Conservation (phyloP, 2,329 filamentous ascomycete genomes). For the Seiridium cupressi region DNA sequence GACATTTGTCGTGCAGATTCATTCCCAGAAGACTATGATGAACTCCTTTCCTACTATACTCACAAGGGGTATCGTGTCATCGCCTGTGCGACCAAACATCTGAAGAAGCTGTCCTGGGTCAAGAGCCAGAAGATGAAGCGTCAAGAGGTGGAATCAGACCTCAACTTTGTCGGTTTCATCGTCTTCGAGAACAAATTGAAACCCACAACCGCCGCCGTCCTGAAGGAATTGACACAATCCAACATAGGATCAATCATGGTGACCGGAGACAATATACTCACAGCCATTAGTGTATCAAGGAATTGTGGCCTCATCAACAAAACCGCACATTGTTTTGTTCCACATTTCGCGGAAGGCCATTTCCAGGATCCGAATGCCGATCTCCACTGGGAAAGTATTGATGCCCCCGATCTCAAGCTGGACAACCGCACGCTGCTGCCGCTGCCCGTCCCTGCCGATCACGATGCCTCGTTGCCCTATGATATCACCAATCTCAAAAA, state of each 20-base stretch:
- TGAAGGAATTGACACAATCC: conserved; percentile 78
- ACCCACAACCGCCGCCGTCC: conserved; percentile 74
- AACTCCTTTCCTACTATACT: conserved; percentile 85
- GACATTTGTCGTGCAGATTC: conserved; percentile 84
- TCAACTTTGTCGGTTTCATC: conserved; percentile 94
- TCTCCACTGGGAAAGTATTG: conserved; percentile 91
- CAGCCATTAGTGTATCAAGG: conserved; percentile 90
- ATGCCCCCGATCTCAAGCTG: conserved; percentile 74
- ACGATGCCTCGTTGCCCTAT: conserved; percentile 81
- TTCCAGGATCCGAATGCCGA: conserved; percentile 69
- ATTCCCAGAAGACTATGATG: conserved; percentile 87
- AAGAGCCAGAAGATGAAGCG: conserved; percentile 94
- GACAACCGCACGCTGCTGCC: conserved; percentile 78
- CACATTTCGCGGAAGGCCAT: conserved; percentile 79
- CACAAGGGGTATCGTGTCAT: conserved; percentile 97
- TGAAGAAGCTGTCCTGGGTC: conserved; percentile 86
- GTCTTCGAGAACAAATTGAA: conserved; percentile 99
- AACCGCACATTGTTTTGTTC: conserved; percentile 86
- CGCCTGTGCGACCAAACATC: conserved; percentile 85
- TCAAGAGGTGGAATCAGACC: conserved; percentile 74
- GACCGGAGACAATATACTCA: conserved; percentile 96
- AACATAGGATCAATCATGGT: conserved; percentile 93
- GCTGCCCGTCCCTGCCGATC: conserved; percentile 65
- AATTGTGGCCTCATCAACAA: conserved; percentile 83
- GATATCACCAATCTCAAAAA: conserved; percentile 79